Base-by-base conservation (phyloP, 169 alveolate species). In the Besnoitia besnoiti region DNA sequence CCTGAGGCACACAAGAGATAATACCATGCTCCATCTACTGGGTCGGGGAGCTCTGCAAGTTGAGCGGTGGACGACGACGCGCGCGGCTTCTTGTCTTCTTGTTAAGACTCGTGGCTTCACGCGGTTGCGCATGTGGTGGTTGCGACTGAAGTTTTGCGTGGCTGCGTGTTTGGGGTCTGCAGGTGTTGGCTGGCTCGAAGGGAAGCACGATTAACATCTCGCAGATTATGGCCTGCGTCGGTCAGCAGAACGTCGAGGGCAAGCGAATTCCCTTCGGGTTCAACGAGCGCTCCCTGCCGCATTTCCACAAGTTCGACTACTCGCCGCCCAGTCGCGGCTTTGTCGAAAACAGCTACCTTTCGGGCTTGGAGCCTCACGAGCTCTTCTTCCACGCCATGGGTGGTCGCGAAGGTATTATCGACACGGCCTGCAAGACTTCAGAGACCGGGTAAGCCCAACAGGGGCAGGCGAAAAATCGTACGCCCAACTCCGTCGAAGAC, bases 361-460 rank as follows among this genome's bases (percentile, higher is more conserved):
- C 99, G 50, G 99, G 99, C 0, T 55, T 95, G n/a, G 90, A 73
- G 46, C 94, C 93, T 8, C 93, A 99, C 95, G 99, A 99, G 95
- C 98, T 99, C 94, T 99, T 98, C 97, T 99, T 99, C 97, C 99
- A 99, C 97, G 99, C 99, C 76, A 99, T 99, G 99, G 99, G 99
- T 50, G 99, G 99, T 47, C 97, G 99, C 95, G 99, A 99, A 95
- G 99, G 99, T 75, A 98, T 99, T 50, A 99, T 99, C 85, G 99
- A 99, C 96, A 99, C 99, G 35, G 99, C 99, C 33, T 99, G 99
- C 89, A 99, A 99, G 94, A 99, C 99, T 47, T 97, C 99, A 39
- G 99, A 99, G 96, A 99, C 99, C 24, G 99, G 99, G 79, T 92
- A 37, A 59, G 91, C 21, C 5, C 10, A 8, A 10, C 21, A 21